Conservation (phyloP, 345 rosid genomes). For the Ceriops zippeliana region DNA sequence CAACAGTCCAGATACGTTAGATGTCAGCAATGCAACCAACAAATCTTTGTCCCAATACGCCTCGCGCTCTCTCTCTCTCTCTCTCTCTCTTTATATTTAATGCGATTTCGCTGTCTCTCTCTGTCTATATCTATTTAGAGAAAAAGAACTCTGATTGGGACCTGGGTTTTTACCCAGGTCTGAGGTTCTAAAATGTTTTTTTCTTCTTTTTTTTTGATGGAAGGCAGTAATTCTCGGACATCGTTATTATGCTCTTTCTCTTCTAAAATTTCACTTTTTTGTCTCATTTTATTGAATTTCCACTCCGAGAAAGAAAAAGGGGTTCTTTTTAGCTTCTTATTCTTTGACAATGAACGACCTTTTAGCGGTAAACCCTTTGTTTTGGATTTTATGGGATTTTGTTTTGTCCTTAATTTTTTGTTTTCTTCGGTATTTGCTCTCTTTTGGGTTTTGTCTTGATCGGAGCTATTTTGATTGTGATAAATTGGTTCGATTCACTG, state of each 20-base stretch:
- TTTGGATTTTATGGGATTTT: not conserved
- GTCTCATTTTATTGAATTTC: no score
- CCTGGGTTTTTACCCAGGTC: conserved; percentile 1
- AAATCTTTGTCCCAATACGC: no score
- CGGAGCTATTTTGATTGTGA: conserved; percentile 13
- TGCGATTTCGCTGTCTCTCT: not conserved
- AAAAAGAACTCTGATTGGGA: not conserved
- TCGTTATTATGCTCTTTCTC: no score
- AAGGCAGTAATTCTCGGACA: no score
- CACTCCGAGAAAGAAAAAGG: conserved; percentile 6
- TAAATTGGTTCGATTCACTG: not conserved
- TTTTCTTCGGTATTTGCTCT: conserved; percentile 2
- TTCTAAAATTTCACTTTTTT: no score
- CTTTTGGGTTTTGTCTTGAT: conserved; percentile 24
- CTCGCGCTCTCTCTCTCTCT: not conserved
- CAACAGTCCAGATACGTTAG: no score
- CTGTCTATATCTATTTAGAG: not conserved
- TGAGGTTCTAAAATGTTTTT: not conserved
- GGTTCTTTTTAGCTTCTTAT: conserved; percentile 21
- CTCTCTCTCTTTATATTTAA: not conserved
- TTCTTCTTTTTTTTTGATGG: not conserved
- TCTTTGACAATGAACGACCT: conserved; percentile 69
- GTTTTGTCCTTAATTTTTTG: not conserved
- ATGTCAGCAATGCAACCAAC: no score
- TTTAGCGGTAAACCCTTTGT: conserved; percentile 46